phyloP scores from a whole-genome alignment of 2,329 filamentous ascomycete genomes.

The Penicillium brevicompactum region DNA sequence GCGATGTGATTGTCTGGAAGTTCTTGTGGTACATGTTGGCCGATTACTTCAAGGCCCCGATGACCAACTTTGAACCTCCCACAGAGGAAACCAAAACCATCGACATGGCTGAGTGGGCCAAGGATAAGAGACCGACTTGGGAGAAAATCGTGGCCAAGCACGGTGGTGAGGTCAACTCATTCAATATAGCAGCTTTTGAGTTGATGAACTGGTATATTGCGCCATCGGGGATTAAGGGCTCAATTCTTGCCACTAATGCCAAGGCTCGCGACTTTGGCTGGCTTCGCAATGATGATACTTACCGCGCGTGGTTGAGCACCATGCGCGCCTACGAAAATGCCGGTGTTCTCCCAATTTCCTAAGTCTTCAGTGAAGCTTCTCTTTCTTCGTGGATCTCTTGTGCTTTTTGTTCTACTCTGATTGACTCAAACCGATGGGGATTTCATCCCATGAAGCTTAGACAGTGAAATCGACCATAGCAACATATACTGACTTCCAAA shows the following conservation, averaged over 20 bases:
- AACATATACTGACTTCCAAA: too few relatives aligned
- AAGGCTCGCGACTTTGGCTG: neutral
- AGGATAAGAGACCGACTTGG: neutral
- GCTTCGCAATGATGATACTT: neutral
- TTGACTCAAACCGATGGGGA: too few relatives aligned
- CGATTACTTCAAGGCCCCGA: neutral
- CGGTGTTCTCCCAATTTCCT: neutral
- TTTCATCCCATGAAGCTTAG: too few relatives aligned
- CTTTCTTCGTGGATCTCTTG: too few relatives aligned
- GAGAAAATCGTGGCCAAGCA: neutral
- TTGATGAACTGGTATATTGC: neutral
- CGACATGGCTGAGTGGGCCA: neutral
- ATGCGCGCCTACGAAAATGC: neutral
- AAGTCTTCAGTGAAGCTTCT: too few relatives aligned
- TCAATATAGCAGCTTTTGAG: neutral
- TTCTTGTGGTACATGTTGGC: neutral
- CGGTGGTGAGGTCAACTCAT: neutral
- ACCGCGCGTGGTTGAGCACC: neutral
- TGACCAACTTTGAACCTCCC: neutral
- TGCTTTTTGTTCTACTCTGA: too few relatives aligned
- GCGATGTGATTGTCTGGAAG: conserved; percentile 2
- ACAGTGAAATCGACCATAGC: too few relatives aligned
- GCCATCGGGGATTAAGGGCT: neutral
- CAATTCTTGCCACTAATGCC: neutral
- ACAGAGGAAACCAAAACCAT: neutral